Percentiles rank a stretch among this genome's conserved stretches.
phyloP scores from a whole-genome alignment of 1,139 yeast species.

The Saccharomycopsis crataegensis region DNA sequence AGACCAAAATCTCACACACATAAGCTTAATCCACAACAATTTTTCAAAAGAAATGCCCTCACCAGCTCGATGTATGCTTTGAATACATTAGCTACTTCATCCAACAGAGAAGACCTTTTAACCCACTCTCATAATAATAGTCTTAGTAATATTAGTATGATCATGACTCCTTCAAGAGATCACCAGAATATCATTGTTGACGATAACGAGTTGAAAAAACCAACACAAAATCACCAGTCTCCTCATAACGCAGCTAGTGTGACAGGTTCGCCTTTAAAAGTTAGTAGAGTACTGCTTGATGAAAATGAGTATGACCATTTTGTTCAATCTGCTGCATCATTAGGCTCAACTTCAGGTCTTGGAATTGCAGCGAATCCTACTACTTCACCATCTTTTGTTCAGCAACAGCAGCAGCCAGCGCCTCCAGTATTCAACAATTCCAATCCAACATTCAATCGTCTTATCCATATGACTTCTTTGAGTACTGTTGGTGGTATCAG shows the following conservation, averaged over 20 bases:
- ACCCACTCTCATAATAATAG: constrained; percentile 15
- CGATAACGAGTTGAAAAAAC: constrained; percentile 2
- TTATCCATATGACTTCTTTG: constrained; percentile 16
- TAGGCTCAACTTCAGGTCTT: too few species aligned
- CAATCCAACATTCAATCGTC: constrained; percentile 9
- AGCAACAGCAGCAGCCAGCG: too few species aligned
- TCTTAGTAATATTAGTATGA: constrained; percentile 14
- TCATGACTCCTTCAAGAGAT: background rate
- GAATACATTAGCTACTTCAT: background rate
- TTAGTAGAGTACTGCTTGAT: too few species aligned
- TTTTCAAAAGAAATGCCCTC: background rate
- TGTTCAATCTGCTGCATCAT: background rate
- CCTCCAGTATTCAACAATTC: constrained; percentile 3
- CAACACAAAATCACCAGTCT: background rate
- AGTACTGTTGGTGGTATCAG: constrained; percentile 17
- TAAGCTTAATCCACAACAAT: background rate
- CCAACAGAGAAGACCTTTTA: background rate
- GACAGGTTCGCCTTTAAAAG: background rate
- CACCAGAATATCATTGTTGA: constrained; percentile 14
- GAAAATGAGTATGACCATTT: background rate
- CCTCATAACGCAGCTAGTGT: background rate
- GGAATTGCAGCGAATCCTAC: too few species aligned
- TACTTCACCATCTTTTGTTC: too few species aligned
- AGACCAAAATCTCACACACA: constrained; percentile 6
- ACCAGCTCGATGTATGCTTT: background rate